Evolutionary conservation across 164 flowering plant genomes (phyloP).

Genomic region (Piper betle): DNA sequence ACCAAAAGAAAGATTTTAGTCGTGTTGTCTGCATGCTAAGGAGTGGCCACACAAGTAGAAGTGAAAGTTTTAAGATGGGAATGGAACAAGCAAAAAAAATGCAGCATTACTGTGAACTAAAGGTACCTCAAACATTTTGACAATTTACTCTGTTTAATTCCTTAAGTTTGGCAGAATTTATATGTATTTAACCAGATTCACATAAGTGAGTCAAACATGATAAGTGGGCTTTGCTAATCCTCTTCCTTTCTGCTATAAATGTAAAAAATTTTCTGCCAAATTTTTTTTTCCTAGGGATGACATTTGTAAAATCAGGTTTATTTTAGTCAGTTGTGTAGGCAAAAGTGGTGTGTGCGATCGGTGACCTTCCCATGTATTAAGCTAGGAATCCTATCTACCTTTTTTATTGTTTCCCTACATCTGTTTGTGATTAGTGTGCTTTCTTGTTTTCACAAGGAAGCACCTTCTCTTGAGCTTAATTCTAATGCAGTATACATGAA

Average conservation of each 20-base stretch:
- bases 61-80: constrained; percentile 47
- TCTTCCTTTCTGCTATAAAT: not conserved
- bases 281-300: no score
- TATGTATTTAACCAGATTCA: not conserved
- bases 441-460: not conserved
- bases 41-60: constrained; percentile 10
- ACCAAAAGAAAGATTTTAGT: constrained; percentile 7
- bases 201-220: no score
- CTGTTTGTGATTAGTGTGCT: not conserved
- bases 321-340: no score
- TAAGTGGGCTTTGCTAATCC: not conserved
- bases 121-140: constrained; percentile 28
- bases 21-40: no score
- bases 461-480: not conserved
- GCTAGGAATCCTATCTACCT: not conserved
- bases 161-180: not conserved
- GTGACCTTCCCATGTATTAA: not conserved
- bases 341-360: no score
- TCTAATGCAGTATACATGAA: not conserved
- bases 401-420: not conserved
- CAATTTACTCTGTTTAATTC: no score
- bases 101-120: constrained; percentile 84
- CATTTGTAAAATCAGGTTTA: no score
- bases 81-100: constrained; percentile 83
- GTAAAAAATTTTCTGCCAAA: no score